Percentiles rank a stretch among this genome's conserved stretches.
These are phyloP conservation scores for Trichophyton verrucosum DNA, from an alignment of 2,329 filamentous ascomycete species.

Conservation along the genomic window DNA sequence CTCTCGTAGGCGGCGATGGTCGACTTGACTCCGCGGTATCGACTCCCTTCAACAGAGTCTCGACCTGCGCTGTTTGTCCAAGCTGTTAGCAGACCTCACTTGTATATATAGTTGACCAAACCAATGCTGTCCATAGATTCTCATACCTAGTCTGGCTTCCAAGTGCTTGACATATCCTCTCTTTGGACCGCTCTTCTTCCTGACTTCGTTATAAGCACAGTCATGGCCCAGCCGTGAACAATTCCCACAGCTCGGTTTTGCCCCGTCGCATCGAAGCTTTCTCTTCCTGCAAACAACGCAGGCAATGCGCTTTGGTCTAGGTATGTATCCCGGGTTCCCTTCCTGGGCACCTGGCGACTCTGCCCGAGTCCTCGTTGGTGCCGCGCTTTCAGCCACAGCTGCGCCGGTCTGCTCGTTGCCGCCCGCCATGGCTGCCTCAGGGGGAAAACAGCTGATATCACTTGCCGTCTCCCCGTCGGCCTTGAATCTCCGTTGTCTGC, in stretches of 20 bases:
- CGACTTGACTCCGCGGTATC: constrained; percentile 35
- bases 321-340: constrained; percentile 46
- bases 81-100: background rate
- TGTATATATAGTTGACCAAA: background rate
- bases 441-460: background rate
- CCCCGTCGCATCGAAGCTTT: constrained; percentile 81
- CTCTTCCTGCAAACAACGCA: constrained; percentile 89
- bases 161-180: constrained; percentile 87
- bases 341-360: constrained; percentile 15
- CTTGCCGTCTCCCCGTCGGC: background rate
- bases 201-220: constrained; percentile 82
- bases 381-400: background rate
- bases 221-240: constrained; percentile 76
- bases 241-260: constrained; percentile 73
- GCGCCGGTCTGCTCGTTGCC: background rate
- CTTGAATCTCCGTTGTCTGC: background rate
- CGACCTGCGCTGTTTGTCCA: constrained; percentile 62
- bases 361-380: background rate
- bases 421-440: background rate
- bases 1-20: background rate
- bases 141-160: constrained; percentile 80
- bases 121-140: background rate
- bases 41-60: constrained; percentile 75
- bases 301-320: constrained; percentile 82
- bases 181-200: constrained; percentile 90